Conservation (phyloP, 371 early-diverging fungal species). For the Mucor saturninus region DNA sequence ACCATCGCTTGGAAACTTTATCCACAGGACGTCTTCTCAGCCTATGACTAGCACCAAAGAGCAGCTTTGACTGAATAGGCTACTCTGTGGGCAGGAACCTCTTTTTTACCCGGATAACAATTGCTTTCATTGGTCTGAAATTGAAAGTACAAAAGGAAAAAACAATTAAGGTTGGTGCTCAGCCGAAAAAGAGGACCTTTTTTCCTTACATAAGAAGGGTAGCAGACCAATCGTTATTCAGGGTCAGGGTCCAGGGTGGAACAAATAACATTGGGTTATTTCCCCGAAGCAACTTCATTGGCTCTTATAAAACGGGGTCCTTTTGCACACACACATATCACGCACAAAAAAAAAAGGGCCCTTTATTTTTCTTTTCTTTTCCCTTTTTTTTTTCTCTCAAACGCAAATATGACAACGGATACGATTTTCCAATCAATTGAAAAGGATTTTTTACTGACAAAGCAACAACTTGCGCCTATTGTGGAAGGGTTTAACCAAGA, state of each 20-base stretch:
- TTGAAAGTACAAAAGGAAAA: no score
- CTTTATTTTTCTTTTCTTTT: not conserved
- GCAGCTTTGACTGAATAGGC: no score
- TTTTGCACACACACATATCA: not conserved
- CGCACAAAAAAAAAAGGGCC: not conserved
- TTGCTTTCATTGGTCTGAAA: no score
- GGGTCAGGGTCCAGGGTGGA: constrained; percentile 24
- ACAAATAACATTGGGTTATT: constrained; percentile 10
- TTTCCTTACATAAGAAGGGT: not conserved
- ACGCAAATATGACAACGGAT: constrained; percentile 16
- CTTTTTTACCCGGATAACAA: no score
- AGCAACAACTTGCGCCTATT: constrained; percentile 54
- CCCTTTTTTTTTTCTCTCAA: constrained; percentile 5
- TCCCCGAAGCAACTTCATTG: constrained; percentile 21
- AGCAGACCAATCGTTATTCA: not conserved
- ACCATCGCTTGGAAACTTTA: no score
- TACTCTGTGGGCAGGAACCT: no score
- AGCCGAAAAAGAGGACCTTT: no score
- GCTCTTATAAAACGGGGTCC: not conserved
- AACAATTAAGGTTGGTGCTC: no score
- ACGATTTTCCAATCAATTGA: constrained; percentile 36
- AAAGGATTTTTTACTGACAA: constrained; percentile 42
- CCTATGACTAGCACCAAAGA: no score
- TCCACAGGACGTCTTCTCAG: no score
- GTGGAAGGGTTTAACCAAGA: constrained; percentile 53